phyloP scores from a whole-genome alignment of 208 protist genomes.

The Acanthamoeba healyi region DNA sequence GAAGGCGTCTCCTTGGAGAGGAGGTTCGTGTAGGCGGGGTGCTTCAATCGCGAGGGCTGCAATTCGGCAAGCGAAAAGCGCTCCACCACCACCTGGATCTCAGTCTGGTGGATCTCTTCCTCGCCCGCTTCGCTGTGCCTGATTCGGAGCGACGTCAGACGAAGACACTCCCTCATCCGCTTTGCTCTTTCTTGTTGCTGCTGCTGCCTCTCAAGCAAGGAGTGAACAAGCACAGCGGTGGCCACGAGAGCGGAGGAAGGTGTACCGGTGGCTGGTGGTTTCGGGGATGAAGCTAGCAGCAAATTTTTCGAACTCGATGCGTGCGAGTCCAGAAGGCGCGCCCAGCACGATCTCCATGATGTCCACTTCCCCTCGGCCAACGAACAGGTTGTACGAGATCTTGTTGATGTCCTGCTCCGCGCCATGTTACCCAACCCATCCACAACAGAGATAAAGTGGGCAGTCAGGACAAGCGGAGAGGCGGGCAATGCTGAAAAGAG shows the following conservation, averaged over 20 bases:
- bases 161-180: too few species aligned
- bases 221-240: too few species aligned
- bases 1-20: constrained; percentile 9
- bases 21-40: constrained; percentile 14
- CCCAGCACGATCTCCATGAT: constrained; percentile 39
- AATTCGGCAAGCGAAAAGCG: constrained; percentile 16
- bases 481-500: neutral
- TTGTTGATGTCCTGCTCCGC: constrained; percentile 17
- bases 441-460: neutral
- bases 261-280: neutral
- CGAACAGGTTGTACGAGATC: constrained; percentile 33
- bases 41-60: constrained; percentile 4
- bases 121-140: neutral
- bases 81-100: constrained; percentile 19
- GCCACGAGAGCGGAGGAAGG: too few species aligned
- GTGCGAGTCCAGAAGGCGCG: neutral
- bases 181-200: too few species aligned
- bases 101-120: constrained; percentile 28
- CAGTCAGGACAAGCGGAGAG: neutral
- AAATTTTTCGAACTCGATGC: constrained; percentile 29
- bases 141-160: too few species aligned
- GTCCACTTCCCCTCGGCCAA: neutral
- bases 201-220: too few species aligned
- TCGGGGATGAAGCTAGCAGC: constrained; percentile 5
- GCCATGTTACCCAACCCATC: neutral